Evolutionary conservation across 495 filamentous ascomycete species (phyloP), one percentile per base, ranked within the genome.

Genomic region (Sporormia fimetaria): DNA sequence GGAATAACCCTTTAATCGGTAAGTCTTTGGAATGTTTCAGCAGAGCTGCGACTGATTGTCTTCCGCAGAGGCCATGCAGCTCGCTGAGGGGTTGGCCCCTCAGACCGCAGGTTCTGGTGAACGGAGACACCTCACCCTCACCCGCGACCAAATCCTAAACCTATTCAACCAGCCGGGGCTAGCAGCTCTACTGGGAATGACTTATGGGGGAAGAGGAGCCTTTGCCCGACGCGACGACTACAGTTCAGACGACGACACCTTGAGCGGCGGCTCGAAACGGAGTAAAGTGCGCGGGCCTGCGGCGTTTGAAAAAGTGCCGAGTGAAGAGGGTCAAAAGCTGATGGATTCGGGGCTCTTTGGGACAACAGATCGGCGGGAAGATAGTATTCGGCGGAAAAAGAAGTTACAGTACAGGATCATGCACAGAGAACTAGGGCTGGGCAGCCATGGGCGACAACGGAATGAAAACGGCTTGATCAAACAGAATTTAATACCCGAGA

Each of bases 311-410:
- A 77, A 76, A 41, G 75, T 92, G 0, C 87, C 87, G 0, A 88
- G 78, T 52, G 76, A 85, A 4, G 67, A 74, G 40, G 87, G 87
- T 7, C 67, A 58, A 38, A 70, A 76, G 39, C 61, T 94, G 49
- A 93, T 94, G 87, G 64, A 72, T 18, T 76, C 77, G 11, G 87
- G 87, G 1, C 66, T 65, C 3, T 94, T 92, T 54, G 87, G 87
- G 3, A 66, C 66, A 15, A 78, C 71, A 38, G 66, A 74, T 33
- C 57, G 65, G 30, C 67, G 67, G 15, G 57, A 63, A 21, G 70
- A 66, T 47, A 71, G 54, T 29, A 59, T 57, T 6, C 68, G 62
- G 35, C 73, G 71, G 26, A 79, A 77, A 57, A 74, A 73, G 44
- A 67, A 54, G 11, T 57, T 93, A 9, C 71, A 80, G 10, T 68